phyloP scores from a whole-genome alignment of 352 stramenopile genomes.

The Phytophthora sansomeana region DNA sequence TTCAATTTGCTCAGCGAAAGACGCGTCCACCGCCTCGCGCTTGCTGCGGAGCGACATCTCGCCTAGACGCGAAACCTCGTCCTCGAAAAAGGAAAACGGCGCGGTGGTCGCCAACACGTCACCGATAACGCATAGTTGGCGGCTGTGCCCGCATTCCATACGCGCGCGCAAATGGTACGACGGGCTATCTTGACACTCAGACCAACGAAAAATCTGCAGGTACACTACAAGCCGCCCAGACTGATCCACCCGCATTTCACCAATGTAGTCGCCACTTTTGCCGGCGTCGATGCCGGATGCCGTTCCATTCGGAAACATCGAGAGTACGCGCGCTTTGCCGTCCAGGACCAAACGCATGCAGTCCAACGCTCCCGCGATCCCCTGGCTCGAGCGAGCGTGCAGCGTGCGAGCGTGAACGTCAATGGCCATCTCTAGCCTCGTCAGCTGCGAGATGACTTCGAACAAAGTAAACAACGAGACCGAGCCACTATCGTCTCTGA shows the following conservation, averaged over 20 bases:
- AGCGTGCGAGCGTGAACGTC: slow-evolving; percentile 40
- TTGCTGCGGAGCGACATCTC: slow-evolving; percentile 59
- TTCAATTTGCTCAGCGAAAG: slow-evolving; percentile 22
- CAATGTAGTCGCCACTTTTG: slow-evolving; percentile 60
- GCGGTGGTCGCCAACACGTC: slow-evolving; percentile 46
- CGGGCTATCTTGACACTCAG: slow-evolving; percentile 16
- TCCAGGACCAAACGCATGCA: slow-evolving; percentile 58
- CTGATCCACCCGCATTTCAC: slow-evolving; percentile 48
- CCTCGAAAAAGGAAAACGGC: slow-evolving; percentile 29
- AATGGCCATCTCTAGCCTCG: slow-evolving; percentile 46
- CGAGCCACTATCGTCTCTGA: not conserved
- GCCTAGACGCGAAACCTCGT: slow-evolving; percentile 39
- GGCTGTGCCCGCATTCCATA: slow-evolving; percentile 52
- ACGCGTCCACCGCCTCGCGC: slow-evolving; percentile 26
- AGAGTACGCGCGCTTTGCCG: slow-evolving; percentile 59
- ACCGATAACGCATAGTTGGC: slow-evolving; percentile 52
- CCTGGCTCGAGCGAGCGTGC: slow-evolving; percentile 37
- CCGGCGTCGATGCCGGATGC: slow-evolving; percentile 31
- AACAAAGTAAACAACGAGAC: slow-evolving; percentile 52
- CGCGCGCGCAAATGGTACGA: slow-evolving; percentile 54
- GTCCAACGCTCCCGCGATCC: slow-evolving; percentile 32
- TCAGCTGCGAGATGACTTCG: slow-evolving; percentile 52
- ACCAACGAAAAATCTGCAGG: slow-evolving; percentile 53
- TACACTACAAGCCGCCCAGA: slow-evolving; percentile 53
- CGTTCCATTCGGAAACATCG: slow-evolving; percentile 54